These are phyloP conservation scores for Agaricus sinodeliciosus DNA, from an alignment of 768 basidiomycete species.

Conservation along the genomic window DNA sequence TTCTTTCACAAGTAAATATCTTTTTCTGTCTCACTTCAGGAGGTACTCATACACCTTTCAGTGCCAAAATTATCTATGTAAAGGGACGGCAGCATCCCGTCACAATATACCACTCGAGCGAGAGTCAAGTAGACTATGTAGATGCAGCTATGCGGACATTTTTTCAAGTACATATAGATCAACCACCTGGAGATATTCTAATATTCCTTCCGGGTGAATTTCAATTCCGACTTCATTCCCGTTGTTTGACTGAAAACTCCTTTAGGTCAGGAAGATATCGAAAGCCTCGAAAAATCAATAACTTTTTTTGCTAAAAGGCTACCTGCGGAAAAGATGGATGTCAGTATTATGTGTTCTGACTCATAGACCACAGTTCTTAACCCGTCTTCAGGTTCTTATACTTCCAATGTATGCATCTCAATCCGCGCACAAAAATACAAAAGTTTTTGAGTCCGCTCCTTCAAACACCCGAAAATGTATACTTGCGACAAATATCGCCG, in stretches of 20 bases:
- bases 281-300: constrained; percentile 74
- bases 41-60: constrained; percentile 20
- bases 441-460: constrained; percentile 67
- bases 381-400: constrained; percentile 49
- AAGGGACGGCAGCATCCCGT: constrained; percentile 94
- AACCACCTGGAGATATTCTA: constrained; percentile 80
- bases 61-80: constrained; percentile 85
- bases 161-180: constrained; percentile 85
- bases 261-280: constrained; percentile 95
- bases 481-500: constrained; percentile 95
- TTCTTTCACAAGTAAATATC: constrained; percentile 75
- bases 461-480: constrained; percentile 81
- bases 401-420: constrained; percentile 87
- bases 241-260: neutral
- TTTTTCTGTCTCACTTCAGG: neutral
- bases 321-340: constrained; percentile 53
- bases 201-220: constrained; percentile 81
- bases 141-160: constrained; percentile 89
- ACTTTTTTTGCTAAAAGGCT: constrained; percentile 61
- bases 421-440: constrained; percentile 67
- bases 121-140: constrained; percentile 75
- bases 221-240: neutral
- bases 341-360: constrained; percentile 1
- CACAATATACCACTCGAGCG: constrained; percentile 69
- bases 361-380: neutral